Conservation (phyloP, 768 basidiomycete species). For the Coprinopsis strossmayeri region DNA sequence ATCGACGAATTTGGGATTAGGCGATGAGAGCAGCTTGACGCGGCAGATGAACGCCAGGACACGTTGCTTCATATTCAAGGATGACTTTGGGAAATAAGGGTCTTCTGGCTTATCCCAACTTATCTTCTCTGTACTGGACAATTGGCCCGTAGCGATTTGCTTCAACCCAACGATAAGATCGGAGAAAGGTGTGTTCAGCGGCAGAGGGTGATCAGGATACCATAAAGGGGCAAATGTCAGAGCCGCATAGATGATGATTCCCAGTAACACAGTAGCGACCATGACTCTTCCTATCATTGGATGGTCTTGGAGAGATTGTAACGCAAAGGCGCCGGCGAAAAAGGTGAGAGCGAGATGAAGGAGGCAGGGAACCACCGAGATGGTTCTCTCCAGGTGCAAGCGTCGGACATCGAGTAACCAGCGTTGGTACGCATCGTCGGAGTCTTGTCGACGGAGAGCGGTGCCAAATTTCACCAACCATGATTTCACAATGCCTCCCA, state of each 20-base stretch:
- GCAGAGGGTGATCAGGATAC: neutral
- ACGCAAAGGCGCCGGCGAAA: constrained; percentile 14
- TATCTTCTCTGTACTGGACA: neutral
- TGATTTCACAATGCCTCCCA: constrained; percentile 17
- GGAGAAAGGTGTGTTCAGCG: neutral
- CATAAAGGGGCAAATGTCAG: neutral
- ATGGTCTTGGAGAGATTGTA: neutral
- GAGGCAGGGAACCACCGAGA: constrained; percentile 12
- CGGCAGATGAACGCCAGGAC: neutral
- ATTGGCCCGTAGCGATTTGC: neutral
- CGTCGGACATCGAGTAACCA: constrained; percentile 13
- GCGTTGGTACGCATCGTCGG: constrained; percentile 13
- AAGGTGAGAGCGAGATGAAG: constrained; percentile 14
- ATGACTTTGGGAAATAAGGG: neutral
- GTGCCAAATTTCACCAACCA: constrained; percentile 16
- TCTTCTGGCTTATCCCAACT: too few species aligned
- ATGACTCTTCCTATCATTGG: neutral
- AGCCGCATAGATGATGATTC: neutral
- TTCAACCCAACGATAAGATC: neutral
- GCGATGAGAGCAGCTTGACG: neutral
- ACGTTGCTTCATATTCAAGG: neutral
- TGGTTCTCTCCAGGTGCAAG: constrained; percentile 12
- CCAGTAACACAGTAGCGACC: neutral
- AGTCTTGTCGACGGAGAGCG: constrained; percentile 8
- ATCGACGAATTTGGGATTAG: neutral